Base-by-base conservation (phyloP, 1,284 basidiomycete genomes). In the Tremellales sp. region DNA sequence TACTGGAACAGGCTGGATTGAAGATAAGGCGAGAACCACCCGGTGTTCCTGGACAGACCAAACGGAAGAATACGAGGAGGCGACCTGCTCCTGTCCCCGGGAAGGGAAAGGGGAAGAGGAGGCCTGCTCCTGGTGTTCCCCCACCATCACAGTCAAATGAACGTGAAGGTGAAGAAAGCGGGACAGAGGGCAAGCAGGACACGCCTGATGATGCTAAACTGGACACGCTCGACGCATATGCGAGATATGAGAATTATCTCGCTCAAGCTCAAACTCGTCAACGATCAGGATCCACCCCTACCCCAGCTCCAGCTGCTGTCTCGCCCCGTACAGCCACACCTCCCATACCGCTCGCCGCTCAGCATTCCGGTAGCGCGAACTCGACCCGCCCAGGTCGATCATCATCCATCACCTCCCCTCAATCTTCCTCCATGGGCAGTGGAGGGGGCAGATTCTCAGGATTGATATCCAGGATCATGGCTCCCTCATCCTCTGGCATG, bases 1-100 rank as follows among this genome's bases (percentile, higher is more conserved):
- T 94, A 8, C 76, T 97, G 13, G 84, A 90, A 65, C 88, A 89
- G 0, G 90, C 90, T 0, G 93, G 93, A 0, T 75, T 96, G 31
- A 82, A 91, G 49, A 79, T 94, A 44, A 60, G 64, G 27, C 48
- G 66, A 6, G 72, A 70, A 51, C 60, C 68, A 3, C 62, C 70
- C 2, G 60, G 64, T 3, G 53, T 62, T 3, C 29, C 48, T 73
- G 70, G 35, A 44, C 25, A 23, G 78, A 79, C 52, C 67, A 73
- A 46, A 72, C 17, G 54, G 22, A 49, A 51, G 13, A 51, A 48
- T 3, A 46, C 53, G 10, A 49, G 64, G 40, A 46, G 64, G 15
- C 39, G 61, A 27, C 60, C 64, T 40, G 45, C 63, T 27, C 54
- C 71, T 46, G 54, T 57, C 44, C 53, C 62, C 27, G 49, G 0